These are phyloP conservation scores for Candida nitratophila DNA, from an alignment of 805 yeast species.

Conservation along the genomic window DNA sequence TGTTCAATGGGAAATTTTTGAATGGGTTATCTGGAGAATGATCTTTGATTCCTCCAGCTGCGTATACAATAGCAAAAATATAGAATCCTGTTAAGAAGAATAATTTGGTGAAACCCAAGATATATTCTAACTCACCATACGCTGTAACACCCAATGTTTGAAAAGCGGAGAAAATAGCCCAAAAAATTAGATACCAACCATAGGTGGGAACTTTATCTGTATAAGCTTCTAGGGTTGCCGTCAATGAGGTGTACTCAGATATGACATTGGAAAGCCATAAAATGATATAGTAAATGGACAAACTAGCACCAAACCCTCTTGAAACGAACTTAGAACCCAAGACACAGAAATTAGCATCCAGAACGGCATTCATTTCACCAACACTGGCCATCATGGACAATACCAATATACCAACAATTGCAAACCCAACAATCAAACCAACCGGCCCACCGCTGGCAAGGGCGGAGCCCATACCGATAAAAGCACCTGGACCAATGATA, in stretches of 20 bases:
- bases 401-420: conserved; percentile 45
- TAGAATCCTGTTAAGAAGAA: conserved; percentile 43
- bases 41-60: conserved; percentile 33
- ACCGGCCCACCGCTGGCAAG: conserved; percentile 46
- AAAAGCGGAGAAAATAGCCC: conserved; percentile 42
- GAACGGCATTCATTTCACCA: conserved; percentile 49
- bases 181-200: conserved; percentile 48
- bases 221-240: conserved; percentile 42
- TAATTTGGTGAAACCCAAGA: conserved; percentile 43
- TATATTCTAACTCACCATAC: conserved; percentile 52
- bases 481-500: conserved; percentile 53
- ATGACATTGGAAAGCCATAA: conserved; percentile 52
- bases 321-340: conserved; percentile 45
- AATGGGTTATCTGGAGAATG: conserved; percentile 29
- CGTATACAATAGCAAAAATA: conserved; percentile 39
- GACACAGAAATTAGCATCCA: conserved; percentile 48
- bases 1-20: conserved; percentile 27
- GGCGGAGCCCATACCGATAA: conserved; percentile 44
- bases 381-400: conserved; percentile 47
- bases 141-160: conserved; percentile 45
- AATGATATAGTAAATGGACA: conserved; percentile 46
- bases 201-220: conserved; percentile 46
- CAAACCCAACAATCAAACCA: conserved; percentile 41
- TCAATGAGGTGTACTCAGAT: conserved; percentile 47
- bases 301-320: conserved; percentile 50